phyloP scores from a whole-genome alignment of 805 yeast genomes.

The Cyberlindnera saturnus region DNA sequence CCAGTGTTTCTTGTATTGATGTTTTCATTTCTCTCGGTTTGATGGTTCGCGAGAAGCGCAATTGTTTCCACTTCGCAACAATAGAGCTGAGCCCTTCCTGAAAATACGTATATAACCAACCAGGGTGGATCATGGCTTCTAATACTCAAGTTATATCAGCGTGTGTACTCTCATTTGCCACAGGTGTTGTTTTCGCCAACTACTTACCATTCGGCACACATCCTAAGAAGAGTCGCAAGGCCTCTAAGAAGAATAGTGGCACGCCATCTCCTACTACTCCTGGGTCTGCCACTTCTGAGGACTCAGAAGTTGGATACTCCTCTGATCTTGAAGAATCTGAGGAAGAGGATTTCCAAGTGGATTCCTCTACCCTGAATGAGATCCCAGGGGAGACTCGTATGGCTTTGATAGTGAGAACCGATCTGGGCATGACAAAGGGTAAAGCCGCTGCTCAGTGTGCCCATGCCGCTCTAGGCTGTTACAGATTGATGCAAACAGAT shows the following conservation, averaged over 20 bases:
- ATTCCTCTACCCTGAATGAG: slow-evolving; percentile 54
- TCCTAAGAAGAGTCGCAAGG: slow-evolving; percentile 3
- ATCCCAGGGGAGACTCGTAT: slow-evolving; percentile 77
- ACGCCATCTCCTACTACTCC: slow-evolving; percentile 5
- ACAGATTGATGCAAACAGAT: slow-evolving; percentile 56
- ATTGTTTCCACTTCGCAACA: too few species aligned
- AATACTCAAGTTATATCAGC: slow-evolving; percentile 27
- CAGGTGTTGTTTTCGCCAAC: slow-evolving; percentile 31
- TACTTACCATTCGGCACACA: slow-evolving; percentile 3
- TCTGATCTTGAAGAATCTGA: slow-evolving; percentile 35
- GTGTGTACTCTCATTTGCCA: slow-evolving; percentile 30
- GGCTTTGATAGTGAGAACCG: slow-evolving; percentile 86
- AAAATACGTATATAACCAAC: neutral
- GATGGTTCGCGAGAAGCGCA: too few species aligned
- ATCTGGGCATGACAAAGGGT: slow-evolving; percentile 89
- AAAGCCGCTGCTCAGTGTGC: slow-evolving; percentile 97
- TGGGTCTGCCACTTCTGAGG: neutral
- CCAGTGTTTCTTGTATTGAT: too few species aligned
- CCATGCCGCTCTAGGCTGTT: slow-evolving; percentile 94
- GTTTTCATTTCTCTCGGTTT: too few species aligned
- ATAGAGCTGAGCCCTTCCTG: too few species aligned
- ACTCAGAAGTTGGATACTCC: slow-evolving; percentile 18
- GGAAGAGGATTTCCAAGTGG: slow-evolving; percentile 52
- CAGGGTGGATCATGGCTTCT: slow-evolving; percentile 9
- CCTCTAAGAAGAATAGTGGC: slow-evolving; percentile 1